Evolutionary conservation across 805 yeast species (phyloP).

Genomic region (Schwanniomyces occidentalis): DNA sequence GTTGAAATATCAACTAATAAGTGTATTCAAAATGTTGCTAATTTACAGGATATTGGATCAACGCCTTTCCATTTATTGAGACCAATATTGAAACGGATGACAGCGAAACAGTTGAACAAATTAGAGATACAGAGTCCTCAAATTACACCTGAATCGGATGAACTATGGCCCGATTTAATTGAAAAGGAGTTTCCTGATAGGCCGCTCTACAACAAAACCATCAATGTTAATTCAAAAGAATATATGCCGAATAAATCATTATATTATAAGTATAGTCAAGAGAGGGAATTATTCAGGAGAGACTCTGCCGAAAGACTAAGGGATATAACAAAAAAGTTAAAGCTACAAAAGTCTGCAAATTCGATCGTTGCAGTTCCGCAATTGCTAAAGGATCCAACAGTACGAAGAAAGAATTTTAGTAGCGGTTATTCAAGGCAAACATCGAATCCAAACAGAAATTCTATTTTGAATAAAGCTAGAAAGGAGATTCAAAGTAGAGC

Average conservation of each 20-base stretch:
- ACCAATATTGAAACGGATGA: slow-evolving; percentile 47
- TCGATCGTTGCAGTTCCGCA: slow-evolving; percentile 35
- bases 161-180: slow-evolving; percentile 46
- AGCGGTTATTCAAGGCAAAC: slow-evolving; percentile 14
- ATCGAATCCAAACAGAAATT: slow-evolving; percentile 13
- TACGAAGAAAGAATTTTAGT: slow-evolving; percentile 10
- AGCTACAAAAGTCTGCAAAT: slow-evolving; percentile 40
- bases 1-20: slow-evolving; percentile 14
- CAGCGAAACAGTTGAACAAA: slow-evolving; percentile 40
- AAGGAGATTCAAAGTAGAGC: slow-evolving; percentile 36
- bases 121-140: slow-evolving; percentile 47
- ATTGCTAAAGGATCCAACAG: slow-evolving; percentile 30
- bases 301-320: slow-evolving; percentile 48
- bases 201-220: slow-evolving; percentile 21
- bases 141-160: slow-evolving; percentile 41
- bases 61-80: slow-evolving; percentile 46
- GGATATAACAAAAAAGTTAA: slow-evolving; percentile 39
- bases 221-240: background rate
- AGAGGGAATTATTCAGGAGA: slow-evolving; percentile 43
- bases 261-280: slow-evolving; percentile 39
- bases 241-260: slow-evolving; percentile 36
- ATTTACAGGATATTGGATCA: slow-evolving; percentile 24
- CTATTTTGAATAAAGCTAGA: slow-evolving; percentile 36
- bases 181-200: slow-evolving; percentile 50
- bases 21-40: slow-evolving; percentile 20